Percentiles rank a stretch among this genome's conserved stretches.
phyloP scores from a whole-genome alignment of 2,329 filamentous ascomycete genomes.

The Sclerotinia nivalis region DNA sequence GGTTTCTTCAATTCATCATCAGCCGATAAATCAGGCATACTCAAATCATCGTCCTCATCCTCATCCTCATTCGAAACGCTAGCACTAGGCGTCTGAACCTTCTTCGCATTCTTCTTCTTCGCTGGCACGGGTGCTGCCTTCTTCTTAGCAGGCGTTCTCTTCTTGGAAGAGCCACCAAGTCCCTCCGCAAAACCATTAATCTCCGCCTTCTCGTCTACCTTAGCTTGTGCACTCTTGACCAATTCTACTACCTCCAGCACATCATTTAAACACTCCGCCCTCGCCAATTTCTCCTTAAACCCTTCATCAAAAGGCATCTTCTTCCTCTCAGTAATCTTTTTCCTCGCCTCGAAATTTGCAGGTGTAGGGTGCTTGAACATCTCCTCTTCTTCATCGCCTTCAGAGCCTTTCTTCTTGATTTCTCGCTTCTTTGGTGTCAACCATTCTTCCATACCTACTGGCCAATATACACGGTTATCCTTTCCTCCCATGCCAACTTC shows the following conservation, averaged over 20 bases:
- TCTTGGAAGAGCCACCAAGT: slow-evolving; percentile 24
- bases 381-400: slow-evolving; percentile 43
- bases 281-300: slow-evolving; percentile 30
- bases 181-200: slow-evolving; percentile 18
- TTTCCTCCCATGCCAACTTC: slow-evolving; percentile 86
- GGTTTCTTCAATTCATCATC: slow-evolving; percentile 26
- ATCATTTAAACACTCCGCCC: slow-evolving; percentile 32
- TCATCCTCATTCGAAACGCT: slow-evolving; percentile 9
- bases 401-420: slow-evolving; percentile 50
- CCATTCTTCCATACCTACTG: slow-evolving; percentile 87
- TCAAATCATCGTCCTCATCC: slow-evolving; percentile 40
- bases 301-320: slow-evolving; percentile 30
- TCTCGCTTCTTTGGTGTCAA: slow-evolving; percentile 76
- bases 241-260: slow-evolving; percentile 36
- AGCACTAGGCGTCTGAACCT: slow-evolving; percentile 12
- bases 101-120: slow-evolving; percentile 28
- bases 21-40: slow-evolving; percentile 46
- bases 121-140: slow-evolving; percentile 40
- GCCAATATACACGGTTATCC: slow-evolving; percentile 85
- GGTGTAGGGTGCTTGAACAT: slow-evolving; percentile 39
- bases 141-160: slow-evolving; percentile 30
- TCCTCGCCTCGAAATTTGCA: slow-evolving; percentile 37
- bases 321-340: slow-evolving; percentile 30
- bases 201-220: slow-evolving; percentile 13
- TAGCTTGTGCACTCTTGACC: slow-evolving; percentile 27